A percentile compares a stretch with the other conserved stretches of the same genome.
Conservation (phyloP, 2,329 filamentous ascomycete species). For the Aureobasidium namibiae region DNA sequence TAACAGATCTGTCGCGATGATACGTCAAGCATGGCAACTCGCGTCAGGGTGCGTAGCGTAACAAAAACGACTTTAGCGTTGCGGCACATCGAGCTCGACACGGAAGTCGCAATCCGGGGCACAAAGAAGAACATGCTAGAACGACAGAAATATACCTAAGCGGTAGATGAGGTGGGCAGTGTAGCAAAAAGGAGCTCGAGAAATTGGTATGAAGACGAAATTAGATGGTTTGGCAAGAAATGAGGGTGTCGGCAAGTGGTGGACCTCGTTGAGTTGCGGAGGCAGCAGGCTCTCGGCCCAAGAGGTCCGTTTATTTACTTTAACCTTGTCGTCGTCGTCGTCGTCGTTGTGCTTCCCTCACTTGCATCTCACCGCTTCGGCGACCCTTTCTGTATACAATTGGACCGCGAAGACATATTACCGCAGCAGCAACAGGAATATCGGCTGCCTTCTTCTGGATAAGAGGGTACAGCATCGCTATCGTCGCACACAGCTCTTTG, state of each 20-base stretch:
- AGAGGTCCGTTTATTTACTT: slow-evolving; percentile 1
- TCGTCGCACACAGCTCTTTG: background rate
- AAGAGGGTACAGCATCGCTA: background rate
- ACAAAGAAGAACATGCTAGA: background rate
- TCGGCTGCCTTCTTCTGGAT: background rate
- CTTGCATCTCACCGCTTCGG: slow-evolving; percentile 2
- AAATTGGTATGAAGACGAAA: background rate
- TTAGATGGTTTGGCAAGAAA: background rate
- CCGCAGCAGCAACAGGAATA: background rate
- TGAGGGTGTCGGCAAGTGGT: background rate
- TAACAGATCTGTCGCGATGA: background rate
- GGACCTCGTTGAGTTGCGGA: background rate
- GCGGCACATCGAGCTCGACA: background rate
- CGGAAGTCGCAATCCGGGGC: background rate
- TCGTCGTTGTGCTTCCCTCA: background rate
- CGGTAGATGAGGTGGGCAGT: background rate
- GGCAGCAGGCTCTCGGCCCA: background rate
- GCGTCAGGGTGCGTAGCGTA: background rate
- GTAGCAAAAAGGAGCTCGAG: background rate
- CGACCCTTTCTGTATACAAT: background rate
- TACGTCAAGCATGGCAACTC: background rate
- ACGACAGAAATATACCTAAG: background rate
- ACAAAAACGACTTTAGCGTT: background rate
- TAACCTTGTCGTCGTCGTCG: background rate
- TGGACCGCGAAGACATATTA: background rate